phyloP scores from a whole-genome alignment of 768 basidiomycete genomes.

The Kwoniella pini region DNA sequence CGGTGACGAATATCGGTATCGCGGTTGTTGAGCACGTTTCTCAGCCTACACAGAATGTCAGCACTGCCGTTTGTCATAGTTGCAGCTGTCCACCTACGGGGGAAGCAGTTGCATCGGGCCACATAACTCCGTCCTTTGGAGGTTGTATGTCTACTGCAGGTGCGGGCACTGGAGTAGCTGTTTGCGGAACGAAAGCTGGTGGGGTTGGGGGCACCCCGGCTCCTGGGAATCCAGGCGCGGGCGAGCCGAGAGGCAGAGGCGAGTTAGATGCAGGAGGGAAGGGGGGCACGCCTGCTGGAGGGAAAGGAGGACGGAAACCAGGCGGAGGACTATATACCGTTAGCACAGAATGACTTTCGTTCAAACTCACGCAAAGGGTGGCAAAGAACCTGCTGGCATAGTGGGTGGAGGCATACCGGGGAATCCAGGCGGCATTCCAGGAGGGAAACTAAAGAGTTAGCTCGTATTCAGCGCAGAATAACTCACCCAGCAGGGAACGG shows the following conservation, averaged over 20 bases:
- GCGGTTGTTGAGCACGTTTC: slow-evolving; percentile 49
- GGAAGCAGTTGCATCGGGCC: slow-evolving; percentile 48
- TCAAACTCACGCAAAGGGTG: slow-evolving; percentile 26
- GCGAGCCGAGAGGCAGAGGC: slow-evolving; percentile 15
- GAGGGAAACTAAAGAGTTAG: slow-evolving; percentile 59
- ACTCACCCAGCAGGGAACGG: slow-evolving; percentile 55
- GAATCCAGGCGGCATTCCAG: slow-evolving; percentile 59
- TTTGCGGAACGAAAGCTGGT: slow-evolving; percentile 4
- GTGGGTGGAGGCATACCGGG: slow-evolving; percentile 28
- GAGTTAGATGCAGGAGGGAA: slow-evolving; percentile 38
- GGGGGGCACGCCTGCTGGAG: slow-evolving; percentile 32
- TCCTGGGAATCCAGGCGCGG: slow-evolving; percentile 1
- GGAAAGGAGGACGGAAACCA: slow-evolving; percentile 49
- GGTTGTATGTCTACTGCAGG: slow-evolving; percentile 33
- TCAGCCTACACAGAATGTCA: slow-evolving; percentile 38
- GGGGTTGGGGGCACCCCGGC: not conserved
- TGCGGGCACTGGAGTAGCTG: not conserved
- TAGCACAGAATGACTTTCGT: not conserved
- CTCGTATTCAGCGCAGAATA: slow-evolving; percentile 30
- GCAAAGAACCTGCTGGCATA: slow-evolving; percentile 22
- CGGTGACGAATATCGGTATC: slow-evolving; percentile 51
- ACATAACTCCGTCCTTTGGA: slow-evolving; percentile 53
- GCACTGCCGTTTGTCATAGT: not conserved
- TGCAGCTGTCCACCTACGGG: slow-evolving; percentile 37
- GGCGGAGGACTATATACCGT: slow-evolving; percentile 38